These are phyloP conservation scores for Cytospora piceae DNA, from an alignment of 2,329 filamentous ascomycete genomes.

Conservation along the genomic window DNA sequence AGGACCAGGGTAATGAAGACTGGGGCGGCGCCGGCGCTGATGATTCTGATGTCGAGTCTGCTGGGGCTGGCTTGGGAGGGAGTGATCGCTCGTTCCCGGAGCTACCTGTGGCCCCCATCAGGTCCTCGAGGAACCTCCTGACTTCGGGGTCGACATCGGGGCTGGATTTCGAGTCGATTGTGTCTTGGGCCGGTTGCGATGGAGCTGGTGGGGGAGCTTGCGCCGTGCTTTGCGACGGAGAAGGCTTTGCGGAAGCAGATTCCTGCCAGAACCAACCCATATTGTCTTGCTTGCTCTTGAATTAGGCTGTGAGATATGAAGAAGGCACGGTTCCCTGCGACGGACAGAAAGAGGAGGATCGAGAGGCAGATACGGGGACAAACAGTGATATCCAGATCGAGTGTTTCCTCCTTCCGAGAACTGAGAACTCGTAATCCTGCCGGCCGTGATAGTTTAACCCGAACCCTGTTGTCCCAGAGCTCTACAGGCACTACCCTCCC, in stretches of 20 bases:
- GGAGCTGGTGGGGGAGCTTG: conserved; percentile 23
- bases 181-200: conserved; percentile 18
- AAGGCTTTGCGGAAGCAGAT: conserved; percentile 39
- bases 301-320: not conserved
- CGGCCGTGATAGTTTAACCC: conserved; percentile 12
- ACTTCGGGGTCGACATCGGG: conserved; percentile 53
- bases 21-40: conserved; percentile 34
- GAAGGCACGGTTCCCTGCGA: not conserved
- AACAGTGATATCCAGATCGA: not conserved
- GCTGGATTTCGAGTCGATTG: not conserved
- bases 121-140: conserved; percentile 52
- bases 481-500: not conserved
- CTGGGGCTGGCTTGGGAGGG: conserved; percentile 20
- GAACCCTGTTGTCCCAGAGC: not conserved
- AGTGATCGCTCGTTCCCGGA: conserved; percentile 1
- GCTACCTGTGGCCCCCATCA: conserved; percentile 17
- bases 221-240: conserved; percentile 33
- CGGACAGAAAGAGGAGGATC: not conserved
- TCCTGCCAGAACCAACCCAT: conserved; percentile 69
- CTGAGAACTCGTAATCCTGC: not conserved
- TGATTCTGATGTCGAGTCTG: conserved; percentile 38
- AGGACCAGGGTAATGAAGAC: conserved; percentile 39
- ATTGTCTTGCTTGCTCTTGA: conserved; percentile 31
- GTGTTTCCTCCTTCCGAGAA: not conserved
- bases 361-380: not conserved